Evolutionary conservation across 129 eudicot species (phyloP).

Genomic region (Calendula officinalis): DNA sequence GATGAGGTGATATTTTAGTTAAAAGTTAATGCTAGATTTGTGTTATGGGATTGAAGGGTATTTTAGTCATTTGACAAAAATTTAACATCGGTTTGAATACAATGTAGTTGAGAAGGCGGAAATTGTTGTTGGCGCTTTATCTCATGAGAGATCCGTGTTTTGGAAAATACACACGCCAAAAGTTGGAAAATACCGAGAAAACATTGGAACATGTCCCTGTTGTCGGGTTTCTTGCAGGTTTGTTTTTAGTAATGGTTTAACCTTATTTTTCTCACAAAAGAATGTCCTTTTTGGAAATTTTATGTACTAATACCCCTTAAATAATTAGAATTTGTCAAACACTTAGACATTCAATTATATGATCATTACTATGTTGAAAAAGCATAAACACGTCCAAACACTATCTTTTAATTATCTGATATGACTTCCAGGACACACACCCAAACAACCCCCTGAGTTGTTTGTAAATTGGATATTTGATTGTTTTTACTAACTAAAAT

Average conservation of each 20-base stretch:
- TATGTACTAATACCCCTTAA: background rate
- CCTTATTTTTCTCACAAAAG: background rate
- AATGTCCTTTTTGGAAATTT: too few species aligned
- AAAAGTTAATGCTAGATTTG: background rate
- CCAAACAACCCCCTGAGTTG: background rate
- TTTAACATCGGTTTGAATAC: background rate
- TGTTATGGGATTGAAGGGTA: background rate
- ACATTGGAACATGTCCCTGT: constrained; percentile 72
- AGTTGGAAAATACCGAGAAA: constrained; percentile 62
- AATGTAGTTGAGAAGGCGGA: constrained; percentile 76
- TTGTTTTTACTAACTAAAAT: background rate
- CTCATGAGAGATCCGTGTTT: constrained; percentile 98
- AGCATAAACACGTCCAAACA: too few species aligned
- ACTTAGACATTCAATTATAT: too few species aligned
- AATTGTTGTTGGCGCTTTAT: constrained; percentile 81
- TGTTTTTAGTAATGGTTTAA: constrained; percentile 3
- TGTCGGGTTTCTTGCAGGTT: constrained; percentile 82
- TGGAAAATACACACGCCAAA: constrained; percentile 74
- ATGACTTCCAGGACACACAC: background rate
- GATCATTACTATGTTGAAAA: too few species aligned
- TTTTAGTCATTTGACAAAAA: constrained; percentile 4
- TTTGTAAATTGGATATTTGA: background rate
- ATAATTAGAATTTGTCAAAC: too few species aligned
- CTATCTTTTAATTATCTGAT: background rate
- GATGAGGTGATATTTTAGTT: constrained; percentile 57